Evolutionary conservation across 192 early-diverging fungal genomes (phyloP), one percentile per base, ranked within the genome.

Genomic region (Dissophora globulifera): DNA sequence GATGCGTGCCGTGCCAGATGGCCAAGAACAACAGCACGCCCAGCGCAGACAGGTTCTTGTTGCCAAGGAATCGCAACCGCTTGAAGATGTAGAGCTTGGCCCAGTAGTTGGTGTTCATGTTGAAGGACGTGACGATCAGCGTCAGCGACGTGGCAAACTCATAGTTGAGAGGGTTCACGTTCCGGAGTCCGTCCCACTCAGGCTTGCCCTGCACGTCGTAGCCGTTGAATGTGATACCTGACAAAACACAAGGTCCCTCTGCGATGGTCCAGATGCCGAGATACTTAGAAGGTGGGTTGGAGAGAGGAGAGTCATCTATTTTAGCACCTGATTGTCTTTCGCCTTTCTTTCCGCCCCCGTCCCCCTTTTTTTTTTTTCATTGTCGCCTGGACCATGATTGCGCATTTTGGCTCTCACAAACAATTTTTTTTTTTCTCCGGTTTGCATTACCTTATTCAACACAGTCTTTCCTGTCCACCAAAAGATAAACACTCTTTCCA

Each of bases 21-120:
- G 88, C 86, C 4, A 90, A 66, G 70, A 89, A 90, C 0, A 78
- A 26, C 2, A 88, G 61, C 1, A 84, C 76, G 12, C 60, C 79
- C 17, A 72, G 51, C 13, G 78, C 71, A 4, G 88, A 87, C 13
- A 84, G 23, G 17, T 84, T 63, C 79, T 87, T 88, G 75, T 79
- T 85, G n/a, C 80, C 82, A 29, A 88, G 63, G 58, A 84, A 89
- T 16, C 67, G 66, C 20, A 88, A 66, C 25, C 85, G 79, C 60
- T 90, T 88, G 48, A 86, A 90, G 8, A 90, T 56, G 47, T 90
- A 90, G 19, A 83, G 63, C 70, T 88, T 88, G 50, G 81, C 72
- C 88, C 87, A 90, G 7, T 70, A 59, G 58, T 90, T 90, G 50
- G 88, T 90, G 62, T 90, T 89, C 60, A 86, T 85, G 62, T 90